Base-by-base conservation (phyloP, 768 basidiomycete genomes). In the Rubroboletus satanas region DNA sequence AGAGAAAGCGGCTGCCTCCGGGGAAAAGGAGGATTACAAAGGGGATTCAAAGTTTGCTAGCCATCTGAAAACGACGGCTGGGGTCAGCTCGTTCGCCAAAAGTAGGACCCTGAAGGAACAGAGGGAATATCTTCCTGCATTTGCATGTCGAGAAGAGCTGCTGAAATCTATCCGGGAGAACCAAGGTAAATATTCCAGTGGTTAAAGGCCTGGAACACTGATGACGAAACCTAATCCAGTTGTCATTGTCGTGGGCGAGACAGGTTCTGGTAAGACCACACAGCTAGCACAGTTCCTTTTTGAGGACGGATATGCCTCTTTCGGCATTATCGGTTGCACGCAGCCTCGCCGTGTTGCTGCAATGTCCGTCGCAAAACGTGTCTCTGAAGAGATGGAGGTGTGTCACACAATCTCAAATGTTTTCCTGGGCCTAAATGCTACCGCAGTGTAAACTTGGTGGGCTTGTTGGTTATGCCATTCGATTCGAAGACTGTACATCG, bases 311-410 rank as follows among this genome's bases (percentile, higher is more conserved):
- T 99, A 96, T 71, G 91, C 94, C 61, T 69, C 81, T 5, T 81
- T 85, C 73, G 96, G 96, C 17, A 79, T 98, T 41, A 85, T 99
- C 47, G 96, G 96, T 11, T 99, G 97, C 67, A 99, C 97, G 0
- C 97, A 99, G 68, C 97, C 97, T 46, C 83, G 97, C 62, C 94
- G 97, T 75, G 97, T 99, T 29, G 97, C 97, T 43, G 97, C 97
- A 15, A 98, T 99, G 97, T 95, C 92, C 10, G 97, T 98, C 7
- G 97, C 97, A n/a, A 98, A 99, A 75, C 94, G 97, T 72, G 97
- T 99, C 54, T 94, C 93, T 66, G 97, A 99, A 68, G 97, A 99
- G 74, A 98, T 99, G 89, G 92, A 97, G 83, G 91, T 91, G 44
- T 51, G 83, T 67, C 41, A 50, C 44, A 3, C 12, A 39, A 23